Evolutionary conservation across 352 stramenopile species (phyloP), one percentile per base, ranked within the genome.

Genomic region (Phytopythium ostracodes): DNA sequence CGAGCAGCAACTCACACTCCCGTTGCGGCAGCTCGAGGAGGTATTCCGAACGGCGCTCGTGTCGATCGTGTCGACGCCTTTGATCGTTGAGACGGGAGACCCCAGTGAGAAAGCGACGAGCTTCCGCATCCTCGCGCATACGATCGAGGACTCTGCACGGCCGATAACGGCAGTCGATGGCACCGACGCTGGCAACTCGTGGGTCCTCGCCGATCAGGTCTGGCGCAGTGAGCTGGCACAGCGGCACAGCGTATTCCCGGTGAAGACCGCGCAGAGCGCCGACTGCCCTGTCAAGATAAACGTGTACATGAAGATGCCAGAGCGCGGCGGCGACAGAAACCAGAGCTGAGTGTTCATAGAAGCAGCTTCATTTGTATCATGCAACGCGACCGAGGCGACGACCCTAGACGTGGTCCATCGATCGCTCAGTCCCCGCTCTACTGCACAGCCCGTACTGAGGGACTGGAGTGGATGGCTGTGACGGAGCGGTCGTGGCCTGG

Each of bases 41-140:
- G 63, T 72, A 15, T 89, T 91, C 65, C 84, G 81, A 9, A 65
- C 67, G 2, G 73, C 71, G 25, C 65, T 95, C 35, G 82, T 93
- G 27, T 71, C 76, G 24, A 51, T 95, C 4, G 70, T 83, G 4
- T 76, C 79, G 10, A 70, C 71, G 14, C 58, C 71, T 24, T 29
- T 69, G 25, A 68, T 50, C 1, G 63, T 25, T 15, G 24, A 14
- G 60, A 36, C 20, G 52, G 50, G 42, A 59, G 2, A 35, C 35
- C 15, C 22, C 71, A 43, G 24, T 51, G 63, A 36, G 64, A 78
- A 40, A 84, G 79, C 55, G 6, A 10, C 40, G 25, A 60, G 38
- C 8, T 95, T 95, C 67, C 83, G 83, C n/a, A 75, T 95, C 11
- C 62, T 91, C 27, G 71, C 72, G 0, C 66, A 88, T 53, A 95